These are phyloP conservation scores for Ophiocordyceps unilateralis DNA, from an alignment of 2,329 filamentous ascomycete species.

Conservation along the genomic window DNA sequence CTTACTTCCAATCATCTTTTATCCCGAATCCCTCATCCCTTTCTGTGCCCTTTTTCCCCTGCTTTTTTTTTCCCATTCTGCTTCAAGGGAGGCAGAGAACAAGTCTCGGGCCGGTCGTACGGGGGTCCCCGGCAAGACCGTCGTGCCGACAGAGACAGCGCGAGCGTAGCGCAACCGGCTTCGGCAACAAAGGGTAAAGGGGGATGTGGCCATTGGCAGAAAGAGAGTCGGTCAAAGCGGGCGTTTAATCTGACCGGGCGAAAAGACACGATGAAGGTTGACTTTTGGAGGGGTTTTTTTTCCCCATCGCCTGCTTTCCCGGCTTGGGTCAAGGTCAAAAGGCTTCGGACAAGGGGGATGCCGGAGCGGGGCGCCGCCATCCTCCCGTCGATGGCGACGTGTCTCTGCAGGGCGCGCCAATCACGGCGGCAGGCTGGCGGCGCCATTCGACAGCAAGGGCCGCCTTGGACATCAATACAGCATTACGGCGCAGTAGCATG, in stretches of 20 bases:
- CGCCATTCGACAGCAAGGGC: slow-evolving; percentile 6
- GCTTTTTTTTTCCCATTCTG: neutral
- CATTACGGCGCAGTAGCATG: slow-evolving; percentile 3
- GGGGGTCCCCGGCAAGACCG: neutral
- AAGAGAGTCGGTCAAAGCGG: slow-evolving; percentile 5
- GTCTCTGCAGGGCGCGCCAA: slow-evolving; percentile 5
- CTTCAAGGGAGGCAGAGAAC: neutral
- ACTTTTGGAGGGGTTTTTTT: neutral
- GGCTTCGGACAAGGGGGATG: neutral
- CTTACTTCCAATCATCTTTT: neutral
- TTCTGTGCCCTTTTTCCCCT: no score
- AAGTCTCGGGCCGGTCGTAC: no score
- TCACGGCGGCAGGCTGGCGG: slow-evolving; percentile 4
- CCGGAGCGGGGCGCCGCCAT: neutral
- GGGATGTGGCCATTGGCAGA: neutral
- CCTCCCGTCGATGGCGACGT: slow-evolving; percentile 1
- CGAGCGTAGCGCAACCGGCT: no score
- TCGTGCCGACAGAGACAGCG: neutral
- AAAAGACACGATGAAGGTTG: neutral
- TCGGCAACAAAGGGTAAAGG: no score
- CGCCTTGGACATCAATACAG: slow-evolving; percentile 11
- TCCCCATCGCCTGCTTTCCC: neutral
- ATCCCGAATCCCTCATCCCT: no score
- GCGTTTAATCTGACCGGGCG: neutral
- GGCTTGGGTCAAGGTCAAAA: neutral